Conservation (phyloP, 371 early-diverging fungal species). For the Capillidium rhysosporum region DNA sequence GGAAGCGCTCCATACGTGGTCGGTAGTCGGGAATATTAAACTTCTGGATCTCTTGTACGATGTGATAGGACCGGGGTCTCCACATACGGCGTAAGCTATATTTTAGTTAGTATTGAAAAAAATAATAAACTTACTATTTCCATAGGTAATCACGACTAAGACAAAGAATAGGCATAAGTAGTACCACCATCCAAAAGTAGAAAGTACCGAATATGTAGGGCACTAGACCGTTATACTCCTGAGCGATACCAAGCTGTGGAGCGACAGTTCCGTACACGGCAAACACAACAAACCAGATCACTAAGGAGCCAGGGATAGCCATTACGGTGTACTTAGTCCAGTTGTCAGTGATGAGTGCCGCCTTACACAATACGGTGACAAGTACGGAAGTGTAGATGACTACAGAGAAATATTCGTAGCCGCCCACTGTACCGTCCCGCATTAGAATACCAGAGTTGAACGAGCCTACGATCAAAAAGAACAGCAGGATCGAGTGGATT, state of each 20-base stretch:
- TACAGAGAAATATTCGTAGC: conserved; percentile 62
- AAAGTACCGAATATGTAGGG: conserved; percentile 48
- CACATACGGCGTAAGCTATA: conserved; percentile 48
- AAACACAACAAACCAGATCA: conserved; percentile 70
- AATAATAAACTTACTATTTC: conserved; percentile 60
- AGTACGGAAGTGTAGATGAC: conserved; percentile 60
- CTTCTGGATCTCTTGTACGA: conserved; percentile 94
- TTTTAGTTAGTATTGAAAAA: background rate
- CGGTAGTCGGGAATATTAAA: conserved; percentile 93
- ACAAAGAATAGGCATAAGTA: conserved; percentile 62
- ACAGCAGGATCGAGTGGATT: conserved; percentile 45
- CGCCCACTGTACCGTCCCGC: conserved; percentile 35
- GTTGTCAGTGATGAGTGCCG: conserved; percentile 56
- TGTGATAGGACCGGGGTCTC: conserved; percentile 65
- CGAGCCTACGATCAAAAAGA: conserved; percentile 24
- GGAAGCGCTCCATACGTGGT: conserved; percentile 90
- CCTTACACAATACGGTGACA: conserved; percentile 61
- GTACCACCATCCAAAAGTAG: conserved; percentile 70
- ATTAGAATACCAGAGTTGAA: conserved; percentile 39
- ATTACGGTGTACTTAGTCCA: conserved; percentile 75
- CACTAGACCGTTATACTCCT: conserved; percentile 65
- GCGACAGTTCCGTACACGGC: conserved; percentile 69
- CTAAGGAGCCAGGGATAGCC: conserved; percentile 66
- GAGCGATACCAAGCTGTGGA: conserved; percentile 47
- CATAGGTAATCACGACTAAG: conserved; percentile 71